Evolutionary conservation across 257 asterid genomes (phyloP), one percentile per base, ranked within the genome.

Genomic region (Buddleja alternifolia): DNA sequence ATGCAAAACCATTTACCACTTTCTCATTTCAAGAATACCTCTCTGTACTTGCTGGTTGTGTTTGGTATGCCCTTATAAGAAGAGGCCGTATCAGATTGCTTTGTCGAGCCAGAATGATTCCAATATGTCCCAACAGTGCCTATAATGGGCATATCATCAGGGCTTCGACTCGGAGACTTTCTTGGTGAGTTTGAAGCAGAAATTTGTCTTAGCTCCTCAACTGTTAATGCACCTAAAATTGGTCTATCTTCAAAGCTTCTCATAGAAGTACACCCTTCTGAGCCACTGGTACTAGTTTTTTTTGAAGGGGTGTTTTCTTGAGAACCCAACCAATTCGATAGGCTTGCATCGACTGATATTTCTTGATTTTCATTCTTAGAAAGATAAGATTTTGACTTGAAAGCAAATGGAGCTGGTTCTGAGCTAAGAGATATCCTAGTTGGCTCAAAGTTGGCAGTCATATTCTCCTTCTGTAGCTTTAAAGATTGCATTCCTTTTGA

Each of bases 91-190:
- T 58, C 68, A 4, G 82, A 72, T 42, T 64, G 82, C 78, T 76
- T 81, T 4, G 69, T 57, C 17, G 84, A 77, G 23, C 67, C 72
- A 1, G 84, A 76, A 62, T 81, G 69, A 72, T 78, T 86, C 98
- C 99, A 94, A 50, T 91, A 91, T 15, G 93, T 83, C 45, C 99
- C 99, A 47, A 94, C 99, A 47, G 77, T 82, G 69, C 99, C 99
- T 60, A 94, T 89, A 46, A 94, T 94, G 19, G 95, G 92, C 89
- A 84, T 81, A 34, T 91, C 97, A 47, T 89, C 99, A 60, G 97
- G 97, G 87, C 96, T 91, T 68, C 78, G 85, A 63, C 87, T 70
- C 14, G 97, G 97, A 32, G 99, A 94, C 74, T 77, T 87, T 63
- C 86, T 83, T 0, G 92, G 92, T n/a, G 95, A 86, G 64, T 83